phyloP scores from a whole-genome alignment of 495 filamentous ascomycete species.

The Xylaria telfairii region DNA sequence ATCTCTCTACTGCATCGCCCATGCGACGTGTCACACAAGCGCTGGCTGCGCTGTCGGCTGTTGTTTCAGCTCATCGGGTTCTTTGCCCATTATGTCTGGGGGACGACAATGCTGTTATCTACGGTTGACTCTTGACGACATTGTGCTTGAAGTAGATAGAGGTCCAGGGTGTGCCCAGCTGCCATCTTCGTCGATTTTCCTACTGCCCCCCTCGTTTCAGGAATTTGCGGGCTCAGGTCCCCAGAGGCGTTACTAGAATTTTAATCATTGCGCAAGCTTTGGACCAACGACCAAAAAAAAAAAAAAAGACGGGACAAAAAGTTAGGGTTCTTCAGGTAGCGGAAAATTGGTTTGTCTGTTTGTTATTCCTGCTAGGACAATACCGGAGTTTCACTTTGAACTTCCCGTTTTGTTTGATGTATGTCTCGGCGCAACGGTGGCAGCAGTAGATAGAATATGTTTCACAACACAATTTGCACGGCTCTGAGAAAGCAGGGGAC shows the following conservation, averaged over 20 bases:
- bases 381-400: conserved; percentile 8
- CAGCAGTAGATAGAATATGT: conserved; percentile 20
- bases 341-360: conserved; percentile 21
- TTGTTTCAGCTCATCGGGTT: conserved; percentile 27
- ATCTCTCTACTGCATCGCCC: conserved; percentile 9
- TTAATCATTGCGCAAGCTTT: conserved; percentile 24
- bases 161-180: not conserved
- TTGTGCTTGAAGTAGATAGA: not conserved
- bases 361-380: conserved; percentile 15
- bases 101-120: conserved; percentile 16
- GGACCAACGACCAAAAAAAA: conserved; percentile 10
- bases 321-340: not conserved
- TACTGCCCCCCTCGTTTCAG: conserved; percentile 16
- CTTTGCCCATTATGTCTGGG: conserved; percentile 17
- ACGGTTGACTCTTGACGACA: conserved; percentile 3
- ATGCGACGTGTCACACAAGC: conserved; percentile 26
- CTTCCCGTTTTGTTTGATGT: conserved; percentile 15
- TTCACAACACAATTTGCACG: conserved; percentile 23
- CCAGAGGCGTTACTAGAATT: conserved; percentile 21
- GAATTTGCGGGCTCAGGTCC: conserved; percentile 4
- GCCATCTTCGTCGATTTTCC: not conserved
- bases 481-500: conserved; percentile 5
- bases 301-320: conserved; percentile 6
- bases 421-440: conserved; percentile 15
- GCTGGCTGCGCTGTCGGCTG: conserved; percentile 19